Conservation (phyloP, 1,284 basidiomycete genomes). For the Apiotrichum gamsii region DNA sequence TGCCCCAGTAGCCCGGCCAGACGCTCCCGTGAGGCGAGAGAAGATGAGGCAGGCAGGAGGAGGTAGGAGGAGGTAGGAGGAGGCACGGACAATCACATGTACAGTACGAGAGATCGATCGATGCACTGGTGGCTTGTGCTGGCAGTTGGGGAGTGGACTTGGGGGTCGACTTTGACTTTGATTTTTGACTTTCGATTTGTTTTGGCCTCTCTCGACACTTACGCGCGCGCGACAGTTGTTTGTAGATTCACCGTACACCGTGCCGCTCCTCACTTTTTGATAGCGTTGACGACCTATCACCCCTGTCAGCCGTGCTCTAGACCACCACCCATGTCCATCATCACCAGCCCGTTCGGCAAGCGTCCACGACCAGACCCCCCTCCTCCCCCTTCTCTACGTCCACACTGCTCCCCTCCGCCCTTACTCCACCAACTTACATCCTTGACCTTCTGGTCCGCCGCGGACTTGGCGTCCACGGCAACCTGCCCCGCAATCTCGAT, state of each 20-base stretch:
- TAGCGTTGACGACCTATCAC: neutral
- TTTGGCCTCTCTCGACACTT: neutral
- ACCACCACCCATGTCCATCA: neutral
- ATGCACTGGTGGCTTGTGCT: neutral
- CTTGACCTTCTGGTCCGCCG: no score
- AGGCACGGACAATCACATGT: slow-evolving; percentile 4
- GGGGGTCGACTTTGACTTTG: neutral
- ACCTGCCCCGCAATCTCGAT: no score
- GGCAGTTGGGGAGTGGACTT: no score
- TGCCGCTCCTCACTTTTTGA: slow-evolving; percentile 1
- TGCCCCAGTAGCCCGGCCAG: no score
- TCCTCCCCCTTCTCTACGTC: neutral
- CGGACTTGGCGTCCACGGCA: no score
- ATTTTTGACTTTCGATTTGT: neutral
- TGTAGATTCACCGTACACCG: no score
- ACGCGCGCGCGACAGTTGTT: neutral
- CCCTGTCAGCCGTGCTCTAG: neutral
- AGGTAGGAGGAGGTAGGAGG: no score
- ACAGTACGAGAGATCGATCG: neutral
- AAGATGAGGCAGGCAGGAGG: no score
- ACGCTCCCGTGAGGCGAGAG: no score
- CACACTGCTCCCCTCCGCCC: no score
- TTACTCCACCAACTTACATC: no score
- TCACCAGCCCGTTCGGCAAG: neutral
- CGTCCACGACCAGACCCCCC: neutral